A percentile compares a stretch with the other conserved stretches of the same genome.
phyloP scores from a whole-genome alignment of 495 filamentous ascomycete genomes.

The Aspergillus bridgeri region DNA sequence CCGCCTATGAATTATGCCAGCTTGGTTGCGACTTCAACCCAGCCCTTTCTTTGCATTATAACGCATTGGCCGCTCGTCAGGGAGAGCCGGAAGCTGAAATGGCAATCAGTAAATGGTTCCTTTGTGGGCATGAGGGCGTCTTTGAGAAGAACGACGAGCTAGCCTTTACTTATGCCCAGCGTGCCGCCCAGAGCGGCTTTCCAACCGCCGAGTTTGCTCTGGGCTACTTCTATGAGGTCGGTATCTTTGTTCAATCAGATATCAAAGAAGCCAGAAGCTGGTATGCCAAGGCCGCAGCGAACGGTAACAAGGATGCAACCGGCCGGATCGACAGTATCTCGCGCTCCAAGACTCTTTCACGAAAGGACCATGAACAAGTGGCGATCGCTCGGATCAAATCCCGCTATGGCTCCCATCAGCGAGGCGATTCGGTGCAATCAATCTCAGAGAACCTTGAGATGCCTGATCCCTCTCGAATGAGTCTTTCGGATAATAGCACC shows the following conservation, averaged over 20 bases:
- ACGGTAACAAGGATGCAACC: conserved; percentile 87
- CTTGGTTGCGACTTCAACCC: conserved; percentile 95
- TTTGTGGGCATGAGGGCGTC: conserved; percentile 86
- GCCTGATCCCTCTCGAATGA: conserved; percentile 61
- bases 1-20: conserved; percentile 90
- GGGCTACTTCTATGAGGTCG: conserved; percentile 97
- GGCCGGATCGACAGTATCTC: conserved; percentile 80
- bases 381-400: conserved; percentile 90
- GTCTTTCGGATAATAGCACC: conserved; percentile 39
- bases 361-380: conserved; percentile 87
- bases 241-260: conserved; percentile 78
- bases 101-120: conserved; percentile 97
- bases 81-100: conserved; percentile 89
- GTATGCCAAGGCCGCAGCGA: conserved; percentile 87
- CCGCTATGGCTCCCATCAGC: conserved; percentile 80
- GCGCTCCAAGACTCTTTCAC: conserved; percentile 80
- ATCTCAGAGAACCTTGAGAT: conserved; percentile 65
- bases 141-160: conserved; percentile 95
- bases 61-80: conserved; percentile 86
- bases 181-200: conserved; percentile 75
- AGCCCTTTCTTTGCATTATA: conserved; percentile 88
- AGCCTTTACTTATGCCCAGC: conserved; percentile 84
- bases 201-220: conserved; percentile 94
- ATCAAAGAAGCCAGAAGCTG: conserved; percentile 79
- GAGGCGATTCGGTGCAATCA: conserved; percentile 47